Conservation (phyloP, 768 basidiomycete genomes). For the Collybia sp. region DNA sequence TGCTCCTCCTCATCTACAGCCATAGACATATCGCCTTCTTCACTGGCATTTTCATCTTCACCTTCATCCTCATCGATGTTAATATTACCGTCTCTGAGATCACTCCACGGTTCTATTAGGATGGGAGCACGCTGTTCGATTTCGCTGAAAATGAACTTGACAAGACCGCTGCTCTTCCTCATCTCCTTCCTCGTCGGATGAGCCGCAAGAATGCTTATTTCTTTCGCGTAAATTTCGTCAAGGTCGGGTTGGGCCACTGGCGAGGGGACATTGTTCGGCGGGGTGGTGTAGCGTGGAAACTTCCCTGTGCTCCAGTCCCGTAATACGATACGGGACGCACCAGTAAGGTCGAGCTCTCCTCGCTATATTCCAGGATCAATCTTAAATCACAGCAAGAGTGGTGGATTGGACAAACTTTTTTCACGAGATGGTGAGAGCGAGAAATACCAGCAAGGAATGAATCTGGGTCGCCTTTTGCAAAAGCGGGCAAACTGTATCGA, state of each 20-base stretch:
- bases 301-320: constrained; percentile 81
- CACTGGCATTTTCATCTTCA: constrained; percentile 25
- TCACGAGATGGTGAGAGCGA: constrained; percentile 67
- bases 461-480: constrained; percentile 57
- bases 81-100: constrained; percentile 31
- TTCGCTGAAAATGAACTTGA: constrained; percentile 39
- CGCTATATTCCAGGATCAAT: constrained; percentile 37
- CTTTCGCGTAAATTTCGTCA: constrained; percentile 34
- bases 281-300: constrained; percentile 68
- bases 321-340: constrained; percentile 74
- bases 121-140: constrained; percentile 33
- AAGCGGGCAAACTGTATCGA: constrained; percentile 80
- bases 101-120: constrained; percentile 39
- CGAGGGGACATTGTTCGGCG: constrained; percentile 16
- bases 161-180: constrained; percentile 53
- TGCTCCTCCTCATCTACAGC: constrained; percentile 35
- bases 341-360: constrained; percentile 66
- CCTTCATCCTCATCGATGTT: constrained; percentile 31
- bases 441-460: constrained; percentile 79
- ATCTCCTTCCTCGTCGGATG: constrained; percentile 62
- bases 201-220: constrained; percentile 44
- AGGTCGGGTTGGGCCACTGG: constrained; percentile 4
- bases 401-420: constrained; percentile 50
- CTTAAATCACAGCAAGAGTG: constrained; percentile 3
- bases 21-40: constrained; percentile 33